Conservation (phyloP, 1,284 basidiomycete species). For the Ceratobasidium sp. region DNA sequence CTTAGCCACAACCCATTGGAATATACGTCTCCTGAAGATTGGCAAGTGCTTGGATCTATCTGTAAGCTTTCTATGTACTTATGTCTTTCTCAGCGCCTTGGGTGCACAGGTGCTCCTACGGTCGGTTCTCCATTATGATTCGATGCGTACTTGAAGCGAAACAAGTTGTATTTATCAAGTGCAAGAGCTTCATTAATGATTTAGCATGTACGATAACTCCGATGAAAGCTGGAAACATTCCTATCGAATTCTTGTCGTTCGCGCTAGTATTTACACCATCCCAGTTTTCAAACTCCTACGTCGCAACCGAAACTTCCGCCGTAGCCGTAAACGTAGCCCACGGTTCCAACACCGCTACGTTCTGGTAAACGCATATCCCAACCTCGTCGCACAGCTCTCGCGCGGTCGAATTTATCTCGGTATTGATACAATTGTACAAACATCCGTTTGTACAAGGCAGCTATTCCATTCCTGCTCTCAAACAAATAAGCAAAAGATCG, state of each 20-base stretch:
- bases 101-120: background rate
- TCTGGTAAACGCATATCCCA: background rate
- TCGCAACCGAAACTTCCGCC: too few species aligned
- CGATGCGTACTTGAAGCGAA: background rate
- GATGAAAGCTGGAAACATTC: too few species aligned
- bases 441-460: too few species aligned
- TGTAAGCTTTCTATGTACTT: background rate
- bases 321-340: background rate
- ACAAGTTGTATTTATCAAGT: too few species aligned
- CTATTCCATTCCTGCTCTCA: too few species aligned
- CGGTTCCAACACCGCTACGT: background rate
- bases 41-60: background rate
- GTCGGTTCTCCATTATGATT: constrained; percentile 1
- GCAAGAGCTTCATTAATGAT: too few species aligned
- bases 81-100: background rate
- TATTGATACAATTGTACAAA: background rate
- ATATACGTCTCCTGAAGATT: background rate
- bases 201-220: too few species aligned
- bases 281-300: too few species aligned
- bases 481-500: too few species aligned
- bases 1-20: background rate
- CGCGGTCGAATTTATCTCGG: background rate
- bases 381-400: background rate
- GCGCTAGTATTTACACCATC: too few species aligned
- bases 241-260: too few species aligned